Evolutionary conservation across 139 green algal genomes (phyloP).

Genomic region (Astrephomene gubernaculifera): DNA sequence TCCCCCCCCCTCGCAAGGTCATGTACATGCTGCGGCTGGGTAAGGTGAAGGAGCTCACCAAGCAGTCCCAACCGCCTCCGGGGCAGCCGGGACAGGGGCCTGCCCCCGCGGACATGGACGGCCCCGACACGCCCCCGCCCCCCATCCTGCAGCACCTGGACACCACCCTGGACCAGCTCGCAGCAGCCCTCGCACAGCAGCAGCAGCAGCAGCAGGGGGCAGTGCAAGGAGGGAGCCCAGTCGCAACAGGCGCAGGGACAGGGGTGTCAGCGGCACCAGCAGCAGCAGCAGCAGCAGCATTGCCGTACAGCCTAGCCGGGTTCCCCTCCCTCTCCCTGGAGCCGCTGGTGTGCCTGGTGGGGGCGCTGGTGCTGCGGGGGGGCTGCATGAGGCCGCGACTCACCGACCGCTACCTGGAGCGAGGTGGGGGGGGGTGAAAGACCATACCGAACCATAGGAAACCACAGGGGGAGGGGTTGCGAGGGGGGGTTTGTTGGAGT

Average conservation of each 20-base stretch:
- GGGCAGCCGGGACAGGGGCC: background rate
- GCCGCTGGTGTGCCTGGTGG: conserved; percentile 34
- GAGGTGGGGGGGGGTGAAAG: too few species aligned
- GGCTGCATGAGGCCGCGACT: background rate
- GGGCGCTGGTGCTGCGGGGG: background rate
- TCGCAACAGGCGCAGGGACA: background rate
- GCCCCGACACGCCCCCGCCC: background rate
- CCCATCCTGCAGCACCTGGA: background rate
- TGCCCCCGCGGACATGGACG: background rate
- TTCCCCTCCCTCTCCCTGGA: conserved; percentile 16
- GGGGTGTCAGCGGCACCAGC: background rate
- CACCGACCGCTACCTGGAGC: background rate
- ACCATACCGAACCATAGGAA: too few species aligned
- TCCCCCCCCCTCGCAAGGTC: background rate
- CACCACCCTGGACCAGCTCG: background rate
- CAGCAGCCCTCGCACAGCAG: background rate
- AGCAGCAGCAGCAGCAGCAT: background rate
- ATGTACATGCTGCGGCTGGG: conserved; percentile 22
- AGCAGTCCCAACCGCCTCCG: background rate
- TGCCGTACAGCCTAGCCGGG: conserved; percentile 10
- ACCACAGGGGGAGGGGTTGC: too few species aligned
- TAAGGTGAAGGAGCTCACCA: conserved; percentile 9
- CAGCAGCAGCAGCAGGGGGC: background rate
- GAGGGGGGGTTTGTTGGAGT: too few species aligned
- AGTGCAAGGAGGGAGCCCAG: background rate